Evolutionary conservation across 2,329 filamentous ascomycete species (phyloP).

Genomic region (Penicillium sp.): DNA sequence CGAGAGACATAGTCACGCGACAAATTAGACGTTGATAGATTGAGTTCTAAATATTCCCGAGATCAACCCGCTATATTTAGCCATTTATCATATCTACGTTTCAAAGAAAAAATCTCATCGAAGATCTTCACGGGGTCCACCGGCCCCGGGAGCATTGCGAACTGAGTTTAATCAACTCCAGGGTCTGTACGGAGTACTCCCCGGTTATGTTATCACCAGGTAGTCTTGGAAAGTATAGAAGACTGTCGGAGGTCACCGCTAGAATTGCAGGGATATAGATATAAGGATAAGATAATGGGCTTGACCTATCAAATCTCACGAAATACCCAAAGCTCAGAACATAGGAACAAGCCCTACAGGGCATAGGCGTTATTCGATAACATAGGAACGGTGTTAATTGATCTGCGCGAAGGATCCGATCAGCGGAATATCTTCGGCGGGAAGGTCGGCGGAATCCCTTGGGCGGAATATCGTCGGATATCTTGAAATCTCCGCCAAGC

Average conservation of each 20-base stretch:
- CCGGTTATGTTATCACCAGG: background rate
- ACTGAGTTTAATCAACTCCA: background rate
- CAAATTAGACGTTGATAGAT: background rate
- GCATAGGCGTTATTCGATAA: background rate
- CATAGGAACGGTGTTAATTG: background rate
- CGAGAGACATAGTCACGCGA: background rate
- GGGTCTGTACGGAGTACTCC: too few species aligned
- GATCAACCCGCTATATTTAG: background rate
- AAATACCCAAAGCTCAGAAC: background rate
- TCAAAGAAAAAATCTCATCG: background rate
- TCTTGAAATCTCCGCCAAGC: background rate
- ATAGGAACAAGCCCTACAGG: background rate
- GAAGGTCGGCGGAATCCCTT: background rate
- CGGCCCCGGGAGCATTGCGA: background rate
- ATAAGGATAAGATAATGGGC: background rate
- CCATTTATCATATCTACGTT: background rate
- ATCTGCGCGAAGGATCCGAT: background rate
- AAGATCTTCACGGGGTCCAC: background rate
- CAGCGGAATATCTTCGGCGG: background rate
- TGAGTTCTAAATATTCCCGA: background rate
- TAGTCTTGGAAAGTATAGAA: background rate
- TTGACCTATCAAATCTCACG: background rate
- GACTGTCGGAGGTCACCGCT: background rate
- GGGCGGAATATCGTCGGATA: too few species aligned
- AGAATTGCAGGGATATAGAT: background rate